Conservation (phyloP, 192 early-diverging fungal genomes). For the Coemansia sp. region DNA sequence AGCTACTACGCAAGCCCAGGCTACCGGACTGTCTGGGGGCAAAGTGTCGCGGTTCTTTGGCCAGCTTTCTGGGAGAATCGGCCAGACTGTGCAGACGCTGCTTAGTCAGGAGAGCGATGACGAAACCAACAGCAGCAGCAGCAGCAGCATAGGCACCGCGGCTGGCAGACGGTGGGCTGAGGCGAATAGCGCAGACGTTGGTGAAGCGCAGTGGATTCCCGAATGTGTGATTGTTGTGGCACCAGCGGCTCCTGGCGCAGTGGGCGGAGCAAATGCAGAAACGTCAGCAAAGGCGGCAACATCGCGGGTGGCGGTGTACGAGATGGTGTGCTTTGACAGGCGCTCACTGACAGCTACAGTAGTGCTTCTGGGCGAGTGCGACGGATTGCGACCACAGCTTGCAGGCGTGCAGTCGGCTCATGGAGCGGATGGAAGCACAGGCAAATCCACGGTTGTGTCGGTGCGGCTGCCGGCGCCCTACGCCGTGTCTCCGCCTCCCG, state of each 20-base stretch:
- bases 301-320: slow-evolving; percentile 5
- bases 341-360: not conserved
- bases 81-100: slow-evolving; percentile 7
- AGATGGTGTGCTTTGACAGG: slow-evolving; percentile 3
- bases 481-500: not conserved
- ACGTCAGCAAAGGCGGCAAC: not conserved
- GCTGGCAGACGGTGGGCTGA: not conserved
- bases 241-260: not conserved
- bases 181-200: too few relatives aligned
- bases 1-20: not conserved
- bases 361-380: slow-evolving; percentile 9
- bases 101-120: not conserved
- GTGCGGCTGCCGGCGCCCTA: slow-evolving; percentile 5
- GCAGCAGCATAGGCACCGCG: not conserved
- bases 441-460: not conserved
- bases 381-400: slow-evolving; percentile 12
- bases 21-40: not conserved
- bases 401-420: slow-evolving; percentile 5
- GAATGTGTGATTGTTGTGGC: slow-evolving; percentile 11
- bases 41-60: slow-evolving; percentile 10
- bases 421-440: not conserved
- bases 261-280: not conserved
- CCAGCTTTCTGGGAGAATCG: slow-evolving; percentile 7
- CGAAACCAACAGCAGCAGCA: not conserved
- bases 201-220: not conserved